Conservation (phyloP, 345 rosid species). For the Citrus unshiu region DNA sequence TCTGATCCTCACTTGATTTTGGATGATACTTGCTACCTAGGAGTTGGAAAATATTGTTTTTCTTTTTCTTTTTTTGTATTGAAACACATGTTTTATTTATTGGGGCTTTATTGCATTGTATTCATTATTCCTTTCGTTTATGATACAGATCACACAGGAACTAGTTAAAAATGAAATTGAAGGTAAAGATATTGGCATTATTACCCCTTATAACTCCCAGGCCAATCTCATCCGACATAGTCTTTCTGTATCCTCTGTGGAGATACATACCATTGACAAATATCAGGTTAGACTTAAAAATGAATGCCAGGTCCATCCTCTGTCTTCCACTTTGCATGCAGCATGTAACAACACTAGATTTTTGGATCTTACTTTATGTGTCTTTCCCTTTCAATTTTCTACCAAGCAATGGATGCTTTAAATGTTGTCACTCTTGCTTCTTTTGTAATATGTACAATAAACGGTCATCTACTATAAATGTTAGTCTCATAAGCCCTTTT, state of each 20-base stretch:
- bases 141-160: conserved; percentile 53
- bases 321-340: not conserved
- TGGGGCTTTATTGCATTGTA: not conserved
- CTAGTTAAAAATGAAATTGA: conserved; percentile 57
- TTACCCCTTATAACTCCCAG: conserved; percentile 94
- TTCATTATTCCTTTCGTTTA: not conserved
- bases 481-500: not conserved
- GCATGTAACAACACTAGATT: not conserved
- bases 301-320: not conserved
- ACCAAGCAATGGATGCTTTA: not conserved
- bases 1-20: not conserved
- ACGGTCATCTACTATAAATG: not conserved
- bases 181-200: conserved; percentile 78
- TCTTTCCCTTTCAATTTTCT: not conserved
- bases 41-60: not conserved
- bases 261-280: conserved; percentile 92
- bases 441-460: not conserved
- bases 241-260: conserved; percentile 49
- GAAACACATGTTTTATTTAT: not conserved
- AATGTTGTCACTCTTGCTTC: not conserved
- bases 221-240: conserved; percentile 58
- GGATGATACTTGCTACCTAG: not conserved
- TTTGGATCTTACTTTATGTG: not conserved
- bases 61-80: not conserved
- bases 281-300: conserved; percentile 67